Conservation (phyloP, 768 basidiomycete species). For the Lactarius hatsudake region DNA sequence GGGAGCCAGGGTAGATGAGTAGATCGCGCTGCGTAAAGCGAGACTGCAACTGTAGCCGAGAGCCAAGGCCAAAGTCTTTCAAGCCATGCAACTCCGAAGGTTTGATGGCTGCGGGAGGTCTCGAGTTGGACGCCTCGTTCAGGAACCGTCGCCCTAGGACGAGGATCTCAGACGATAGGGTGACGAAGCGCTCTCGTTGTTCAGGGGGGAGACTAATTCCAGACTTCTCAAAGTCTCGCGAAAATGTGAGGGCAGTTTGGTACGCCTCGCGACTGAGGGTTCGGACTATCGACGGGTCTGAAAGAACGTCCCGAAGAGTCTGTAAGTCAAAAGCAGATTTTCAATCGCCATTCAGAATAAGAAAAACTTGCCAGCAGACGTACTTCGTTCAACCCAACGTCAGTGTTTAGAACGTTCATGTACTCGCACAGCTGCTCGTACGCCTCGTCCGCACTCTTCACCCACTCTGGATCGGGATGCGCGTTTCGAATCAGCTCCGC, state of each 20-base stretch:
- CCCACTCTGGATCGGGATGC: conserved; percentile 85
- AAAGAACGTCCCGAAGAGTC: conserved; percentile 70
- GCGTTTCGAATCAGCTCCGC: conserved; percentile 92
- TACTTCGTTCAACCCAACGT: conserved; percentile 87
- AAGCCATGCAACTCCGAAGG: conserved; percentile 68
- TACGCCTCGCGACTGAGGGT: conserved; percentile 72
- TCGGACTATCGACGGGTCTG: conserved; percentile 61
- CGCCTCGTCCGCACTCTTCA: conserved; percentile 76
- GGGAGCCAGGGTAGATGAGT: conserved; percentile 78
- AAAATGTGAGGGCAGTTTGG: conserved; percentile 89
- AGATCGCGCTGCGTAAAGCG: conserved; percentile 73
- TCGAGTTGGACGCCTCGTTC: conserved; percentile 57
- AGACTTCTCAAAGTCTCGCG: conserved; percentile 96
- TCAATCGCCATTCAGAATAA: conserved; percentile 5
- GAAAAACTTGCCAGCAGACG: conserved; percentile 35
- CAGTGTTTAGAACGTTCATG: conserved; percentile 96
- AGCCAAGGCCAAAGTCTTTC: conserved; percentile 75
- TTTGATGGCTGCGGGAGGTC: conserved; percentile 65
- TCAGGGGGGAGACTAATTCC: conserved; percentile 84
- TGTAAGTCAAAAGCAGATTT: conserved; percentile 32
- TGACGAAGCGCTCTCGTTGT: conserved; percentile 79
- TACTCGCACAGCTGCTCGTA: conserved; percentile 94
- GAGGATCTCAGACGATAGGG: conserved; percentile 85
- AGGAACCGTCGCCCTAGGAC: conserved; percentile 85
- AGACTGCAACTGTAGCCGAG: conserved; percentile 69